Evolutionary conservation across 306 rosid genomes (phyloP).

Genomic region (Potentilla sterilis): DNA sequence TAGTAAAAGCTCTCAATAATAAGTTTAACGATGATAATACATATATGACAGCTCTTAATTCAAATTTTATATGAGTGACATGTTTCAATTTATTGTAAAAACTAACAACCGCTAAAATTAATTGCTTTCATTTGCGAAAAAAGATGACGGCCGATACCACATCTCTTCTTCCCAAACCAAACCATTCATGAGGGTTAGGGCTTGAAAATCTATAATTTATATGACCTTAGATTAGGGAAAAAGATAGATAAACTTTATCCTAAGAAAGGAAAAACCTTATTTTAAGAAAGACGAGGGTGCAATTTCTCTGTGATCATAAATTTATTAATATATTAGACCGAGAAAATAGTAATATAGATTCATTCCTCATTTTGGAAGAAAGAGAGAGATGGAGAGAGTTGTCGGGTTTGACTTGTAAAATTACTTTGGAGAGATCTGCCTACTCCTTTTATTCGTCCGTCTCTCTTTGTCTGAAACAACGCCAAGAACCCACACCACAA

Average conservation of each 20-base stretch:
- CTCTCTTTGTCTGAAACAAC: constrained; percentile 28
- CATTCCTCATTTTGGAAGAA: background rate
- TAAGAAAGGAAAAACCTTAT: background rate
- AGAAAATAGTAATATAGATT: constrained; percentile 4
- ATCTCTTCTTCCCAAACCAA: too few relatives aligned
- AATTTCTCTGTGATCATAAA: background rate
- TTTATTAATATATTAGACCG: background rate
- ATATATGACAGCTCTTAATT: too few relatives aligned
- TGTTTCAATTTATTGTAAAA: too few relatives aligned
- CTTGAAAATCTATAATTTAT: too few relatives aligned
- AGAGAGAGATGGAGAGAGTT: background rate
- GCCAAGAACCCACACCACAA: constrained; percentile 35
- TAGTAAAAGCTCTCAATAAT: too few relatives aligned
- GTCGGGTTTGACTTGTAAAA: constrained; percentile 50
- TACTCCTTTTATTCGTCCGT: constrained; percentile 40
- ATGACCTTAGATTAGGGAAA: background rate
- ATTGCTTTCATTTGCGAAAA: too few relatives aligned
- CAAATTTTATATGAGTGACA: too few relatives aligned
- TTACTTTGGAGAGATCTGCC: constrained; percentile 39
- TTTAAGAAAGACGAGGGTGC: background rate
- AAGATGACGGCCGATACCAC: too few relatives aligned
- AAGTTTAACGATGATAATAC: too few relatives aligned
- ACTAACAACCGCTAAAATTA: too few relatives aligned
- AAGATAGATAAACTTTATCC: background rate
- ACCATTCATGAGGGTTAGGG: too few relatives aligned